These are phyloP conservation scores for Phytophthora sojae DNA, from an alignment of 352 stramenopile species.

Conservation along the genomic window DNA sequence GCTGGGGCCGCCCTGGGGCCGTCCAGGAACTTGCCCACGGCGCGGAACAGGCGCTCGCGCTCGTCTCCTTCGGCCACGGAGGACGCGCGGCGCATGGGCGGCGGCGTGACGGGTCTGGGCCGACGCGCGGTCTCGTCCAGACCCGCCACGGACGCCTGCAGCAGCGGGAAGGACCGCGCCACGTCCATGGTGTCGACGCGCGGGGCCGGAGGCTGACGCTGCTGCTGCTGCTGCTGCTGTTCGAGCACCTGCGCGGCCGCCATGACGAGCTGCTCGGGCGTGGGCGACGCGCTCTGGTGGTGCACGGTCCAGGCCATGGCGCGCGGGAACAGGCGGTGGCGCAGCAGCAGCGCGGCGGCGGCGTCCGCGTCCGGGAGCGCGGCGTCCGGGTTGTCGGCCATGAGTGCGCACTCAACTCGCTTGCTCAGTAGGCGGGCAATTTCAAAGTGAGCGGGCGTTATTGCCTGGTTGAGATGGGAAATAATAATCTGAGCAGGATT, in stretches of 20 bases:
- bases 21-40: constrained; percentile 63
- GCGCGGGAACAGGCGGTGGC: constrained; percentile 67
- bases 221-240: constrained; percentile 14
- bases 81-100: not conserved
- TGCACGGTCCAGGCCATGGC: constrained; percentile 67
- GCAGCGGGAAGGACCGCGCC: constrained; percentile 48
- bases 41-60: constrained; percentile 57
- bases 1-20: not conserved
- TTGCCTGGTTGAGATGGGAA: not conserved
- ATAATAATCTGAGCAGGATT: not conserved
- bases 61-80: constrained; percentile 15
- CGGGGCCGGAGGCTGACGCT: not conserved
- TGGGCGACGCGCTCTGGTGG: constrained; percentile 34
- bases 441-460: constrained; percentile 1
- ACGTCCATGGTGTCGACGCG: constrained; percentile 31
- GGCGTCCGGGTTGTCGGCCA: constrained; percentile 20
- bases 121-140: not conserved
- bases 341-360: constrained; percentile 44
- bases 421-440: constrained; percentile 23
- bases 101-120: constrained; percentile 4
- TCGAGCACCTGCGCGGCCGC: constrained; percentile 19
- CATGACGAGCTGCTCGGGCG: constrained; percentile 18
- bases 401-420: not conserved
- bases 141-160: constrained; percentile 31
- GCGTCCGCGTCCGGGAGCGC: constrained; percentile 17